These are phyloP conservation scores for Hericium rajendrae DNA, from an alignment of 768 basidiomycete species.

Conservation along the genomic window DNA sequence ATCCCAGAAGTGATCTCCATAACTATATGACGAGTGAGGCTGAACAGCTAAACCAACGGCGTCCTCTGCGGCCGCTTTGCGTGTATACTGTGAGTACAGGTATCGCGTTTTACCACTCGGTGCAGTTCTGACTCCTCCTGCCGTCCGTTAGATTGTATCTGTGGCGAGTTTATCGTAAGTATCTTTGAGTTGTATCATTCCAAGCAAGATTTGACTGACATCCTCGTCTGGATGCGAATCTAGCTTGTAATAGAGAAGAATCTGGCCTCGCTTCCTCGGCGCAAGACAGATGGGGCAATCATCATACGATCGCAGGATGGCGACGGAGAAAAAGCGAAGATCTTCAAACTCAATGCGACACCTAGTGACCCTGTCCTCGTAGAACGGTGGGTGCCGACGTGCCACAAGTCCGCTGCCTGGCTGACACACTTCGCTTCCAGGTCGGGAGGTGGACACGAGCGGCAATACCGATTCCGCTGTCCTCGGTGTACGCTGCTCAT, in stretches of 20 bases:
- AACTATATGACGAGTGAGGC: slow-evolving; percentile 2
- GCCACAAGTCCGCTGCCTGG: slow-evolving; percentile 18
- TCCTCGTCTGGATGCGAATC: too few species aligned
- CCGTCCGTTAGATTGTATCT: slow-evolving; percentile 59
- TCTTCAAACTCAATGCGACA: slow-evolving; percentile 83
- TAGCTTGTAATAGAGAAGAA: slow-evolving; percentile 79
- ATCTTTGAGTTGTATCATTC: background rate
- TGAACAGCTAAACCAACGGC: slow-evolving; percentile 64
- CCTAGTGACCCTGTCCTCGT: slow-evolving; percentile 61
- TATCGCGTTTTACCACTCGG: too few species aligned
- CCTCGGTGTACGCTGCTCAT: slow-evolving; percentile 58
- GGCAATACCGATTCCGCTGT: slow-evolving; percentile 64
- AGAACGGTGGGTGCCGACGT: slow-evolving; percentile 54
- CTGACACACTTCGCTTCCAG: slow-evolving; percentile 19
- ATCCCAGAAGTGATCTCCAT: background rate
- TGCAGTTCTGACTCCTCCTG: slow-evolving; percentile 4
- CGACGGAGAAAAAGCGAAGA: slow-evolving; percentile 43
- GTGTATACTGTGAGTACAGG: slow-evolving; percentile 62
- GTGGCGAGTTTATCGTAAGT: slow-evolving; percentile 77
- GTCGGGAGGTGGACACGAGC: slow-evolving; percentile 57
- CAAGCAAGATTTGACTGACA: too few species aligned
- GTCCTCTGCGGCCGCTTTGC: slow-evolving; percentile 66
- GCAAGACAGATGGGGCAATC: slow-evolving; percentile 70
- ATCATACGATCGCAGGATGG: slow-evolving; percentile 70
- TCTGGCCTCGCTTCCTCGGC: slow-evolving; percentile 55